A percentile compares a stretch with the other conserved stretches of the same genome.
Evolutionary conservation across 495 filamentous ascomycete species (phyloP).

Genomic region (Astrothelium macrocarpum): DNA sequence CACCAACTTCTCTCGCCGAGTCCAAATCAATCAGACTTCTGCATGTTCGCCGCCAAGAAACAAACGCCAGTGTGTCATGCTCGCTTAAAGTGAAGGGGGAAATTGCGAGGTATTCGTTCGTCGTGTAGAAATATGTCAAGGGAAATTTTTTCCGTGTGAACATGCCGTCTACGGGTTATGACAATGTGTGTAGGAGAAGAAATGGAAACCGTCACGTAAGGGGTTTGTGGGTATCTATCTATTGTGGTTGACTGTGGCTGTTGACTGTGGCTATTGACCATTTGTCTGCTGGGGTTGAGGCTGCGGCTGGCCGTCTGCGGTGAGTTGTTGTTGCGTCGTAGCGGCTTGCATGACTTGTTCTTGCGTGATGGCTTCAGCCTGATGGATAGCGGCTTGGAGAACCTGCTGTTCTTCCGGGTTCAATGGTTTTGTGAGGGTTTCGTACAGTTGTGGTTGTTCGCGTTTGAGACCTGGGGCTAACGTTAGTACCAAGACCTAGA

Average conservation of each 20-base stretch:
- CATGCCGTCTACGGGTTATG: not conserved
- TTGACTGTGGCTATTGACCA: not conserved
- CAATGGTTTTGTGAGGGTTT: conserved; percentile 66
- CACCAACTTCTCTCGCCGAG: no score
- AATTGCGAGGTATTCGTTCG: no score
- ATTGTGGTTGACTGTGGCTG: not conserved
- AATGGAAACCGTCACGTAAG: no score
- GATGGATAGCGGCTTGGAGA: conserved; percentile 68
- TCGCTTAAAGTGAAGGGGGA: not conserved
- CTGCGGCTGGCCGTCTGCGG: not conserved
- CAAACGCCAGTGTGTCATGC: conserved; percentile 2
- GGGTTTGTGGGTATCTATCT: conserved; percentile 8
- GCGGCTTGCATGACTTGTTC: conserved; percentile 11
- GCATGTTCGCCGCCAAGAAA: not conserved
- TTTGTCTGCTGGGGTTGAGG: not conserved
- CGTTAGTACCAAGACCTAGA: not conserved
- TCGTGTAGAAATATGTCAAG: no score
- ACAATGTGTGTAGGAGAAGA: not conserved
- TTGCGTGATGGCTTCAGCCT: conserved; percentile 56
- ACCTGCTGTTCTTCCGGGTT: conserved; percentile 71
- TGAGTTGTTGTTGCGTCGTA: conserved; percentile 4
- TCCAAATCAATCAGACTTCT: no score
- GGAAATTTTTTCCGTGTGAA: no score
- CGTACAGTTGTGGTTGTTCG: conserved; percentile 83
- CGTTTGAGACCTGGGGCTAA: conserved; percentile 62